Evolutionary conservation across 192 early-diverging fungal species (phyloP), one percentile per base, ranked within the genome.

Genomic region (Phlyctochytrium bullatum): DNA sequence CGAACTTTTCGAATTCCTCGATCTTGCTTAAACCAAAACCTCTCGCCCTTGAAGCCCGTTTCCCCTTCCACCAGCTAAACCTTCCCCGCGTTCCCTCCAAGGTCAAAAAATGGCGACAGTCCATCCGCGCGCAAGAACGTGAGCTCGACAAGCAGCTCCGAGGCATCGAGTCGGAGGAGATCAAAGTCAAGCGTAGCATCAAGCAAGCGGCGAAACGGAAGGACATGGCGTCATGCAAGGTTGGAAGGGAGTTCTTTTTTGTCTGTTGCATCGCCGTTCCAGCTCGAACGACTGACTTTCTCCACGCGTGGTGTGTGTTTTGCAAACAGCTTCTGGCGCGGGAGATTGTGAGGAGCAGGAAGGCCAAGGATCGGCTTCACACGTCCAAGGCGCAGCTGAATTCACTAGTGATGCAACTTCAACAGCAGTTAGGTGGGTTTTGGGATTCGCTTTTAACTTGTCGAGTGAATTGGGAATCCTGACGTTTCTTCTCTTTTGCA

Each of bases 371-470:
- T 61, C 80, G 94, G 10, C 70, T 98, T 34, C 80, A 88, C 65
- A 93, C 89, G 6, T 90, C 86, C 68, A 96, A 96, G 62, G 97
- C 95, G 1, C 95, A 96, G 69, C 80, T 99, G 64, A 94, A 92
- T 76, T 93, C 92, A 24, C 88, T 99, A 50, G 71, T 80, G 10
- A 88, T 97, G 90, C 90, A 94, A 71, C 79, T 99, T 34, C 85
- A 93, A 65, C 89, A 91, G 66, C 93, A 95, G 76, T 75, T 91
- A 23, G 86, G 93, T 95, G 82, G 54, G 80, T 25, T 12, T 35
- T 6, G 2, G 54, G n/a, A n/a, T n/a, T n/a, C n/a, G n/a, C n/a
- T 36, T 34, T 23, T 24, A 12, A 61, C 17, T 65, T 59, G 52
- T 20, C 40, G 47, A 50, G 12, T n/a, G n/a, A n/a, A n/a, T n/a